phyloP scores from a whole-genome alignment of 2,329 filamentous ascomycete genomes.

The Acrodontium crateriforme region DNA sequence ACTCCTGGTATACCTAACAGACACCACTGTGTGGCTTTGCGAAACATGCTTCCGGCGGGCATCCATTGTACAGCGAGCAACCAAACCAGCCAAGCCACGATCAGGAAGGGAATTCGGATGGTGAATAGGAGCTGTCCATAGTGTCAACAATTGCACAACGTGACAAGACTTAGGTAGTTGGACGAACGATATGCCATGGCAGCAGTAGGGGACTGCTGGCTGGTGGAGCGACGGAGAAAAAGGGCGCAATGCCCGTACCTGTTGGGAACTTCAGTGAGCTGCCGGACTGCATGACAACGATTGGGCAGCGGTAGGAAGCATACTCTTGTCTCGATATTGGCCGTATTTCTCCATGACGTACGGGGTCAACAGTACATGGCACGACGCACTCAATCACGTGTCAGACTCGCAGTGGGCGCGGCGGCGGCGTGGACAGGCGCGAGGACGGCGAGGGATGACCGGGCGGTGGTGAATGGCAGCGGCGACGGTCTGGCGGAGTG shows the following conservation, averaged over 20 bases:
- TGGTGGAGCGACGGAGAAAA: slow-evolving; percentile 65
- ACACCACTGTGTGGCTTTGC: slow-evolving; percentile 78
- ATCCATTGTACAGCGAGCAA: slow-evolving; percentile 48
- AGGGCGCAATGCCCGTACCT: slow-evolving; percentile 95
- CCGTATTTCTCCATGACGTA: slow-evolving; percentile 79
- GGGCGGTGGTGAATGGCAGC: too few species aligned
- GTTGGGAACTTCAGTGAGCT: slow-evolving; percentile 9
- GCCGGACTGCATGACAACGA: slow-evolving; percentile 3
- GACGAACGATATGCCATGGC: slow-evolving; percentile 17
- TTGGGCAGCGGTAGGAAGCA: slow-evolving; percentile 6
- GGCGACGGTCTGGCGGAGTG: too few species aligned
- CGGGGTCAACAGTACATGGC: too few species aligned
- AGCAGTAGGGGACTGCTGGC: slow-evolving; percentile 49
- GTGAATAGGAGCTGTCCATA: slow-evolving; percentile 52
- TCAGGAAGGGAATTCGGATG: slow-evolving; percentile 65
- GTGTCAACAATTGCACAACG: slow-evolving; percentile 25
- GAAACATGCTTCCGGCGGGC: slow-evolving; percentile 52
- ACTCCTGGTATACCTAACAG: slow-evolving; percentile 81
- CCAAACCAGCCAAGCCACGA: slow-evolving; percentile 39
- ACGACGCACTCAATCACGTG: too few species aligned
- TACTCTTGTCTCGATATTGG: slow-evolving; percentile 82
- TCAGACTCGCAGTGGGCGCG: too few species aligned
- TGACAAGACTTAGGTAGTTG: background rate
- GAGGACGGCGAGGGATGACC: too few species aligned
- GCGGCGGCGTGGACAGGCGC: too few species aligned